Percentiles rank a stretch among this genome's conserved stretches.
These are phyloP conservation scores for Parascedosporium putredinis DNA, from an alignment of 2,329 filamentous ascomycete species.

Conservation along the genomic window DNA sequence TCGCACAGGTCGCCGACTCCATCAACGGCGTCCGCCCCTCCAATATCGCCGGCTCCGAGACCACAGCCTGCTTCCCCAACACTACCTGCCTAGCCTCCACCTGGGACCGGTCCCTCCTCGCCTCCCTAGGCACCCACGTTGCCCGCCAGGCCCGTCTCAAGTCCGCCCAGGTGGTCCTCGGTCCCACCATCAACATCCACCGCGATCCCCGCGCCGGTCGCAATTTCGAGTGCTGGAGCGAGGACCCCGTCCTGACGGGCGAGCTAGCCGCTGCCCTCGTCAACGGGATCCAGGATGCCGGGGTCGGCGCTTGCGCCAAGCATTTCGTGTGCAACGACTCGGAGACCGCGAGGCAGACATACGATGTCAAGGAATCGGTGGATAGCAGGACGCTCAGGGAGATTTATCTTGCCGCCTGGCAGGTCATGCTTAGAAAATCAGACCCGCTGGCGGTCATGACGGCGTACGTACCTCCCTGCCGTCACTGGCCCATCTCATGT, in stretches of 20 bases:
- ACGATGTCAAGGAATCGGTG: slow-evolving; percentile 10
- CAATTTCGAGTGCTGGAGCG: slow-evolving; percentile 31
- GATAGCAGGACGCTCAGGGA: slow-evolving; percentile 12
- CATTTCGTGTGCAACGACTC: slow-evolving; percentile 29
- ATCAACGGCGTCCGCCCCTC: background rate
- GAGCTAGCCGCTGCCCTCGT: slow-evolving; percentile 28
- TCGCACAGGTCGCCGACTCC: background rate
- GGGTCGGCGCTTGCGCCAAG: slow-evolving; percentile 26
- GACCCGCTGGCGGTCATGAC: slow-evolving; percentile 13
- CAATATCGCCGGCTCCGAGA: background rate
- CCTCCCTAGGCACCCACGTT: background rate
- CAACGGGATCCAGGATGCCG: slow-evolving; percentile 26
- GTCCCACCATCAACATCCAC: slow-evolving; percentile 39
- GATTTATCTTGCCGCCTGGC: slow-evolving; percentile 14
- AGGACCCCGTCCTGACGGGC: slow-evolving; percentile 33
- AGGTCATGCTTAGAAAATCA: slow-evolving; percentile 11
- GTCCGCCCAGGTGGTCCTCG: slow-evolving; percentile 61
- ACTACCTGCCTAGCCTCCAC: background rate
- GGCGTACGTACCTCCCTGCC: slow-evolving; percentile 8
- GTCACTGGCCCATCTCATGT: background rate
- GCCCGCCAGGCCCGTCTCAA: slow-evolving; percentile 29
- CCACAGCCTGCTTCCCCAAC: background rate
- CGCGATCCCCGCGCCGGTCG: slow-evolving; percentile 30
- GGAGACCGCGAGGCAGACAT: slow-evolving; percentile 13
- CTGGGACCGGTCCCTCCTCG: background rate